Conservation (phyloP, 495 filamentous ascomycete species). For the Aspergillus avenaceus region DNA sequence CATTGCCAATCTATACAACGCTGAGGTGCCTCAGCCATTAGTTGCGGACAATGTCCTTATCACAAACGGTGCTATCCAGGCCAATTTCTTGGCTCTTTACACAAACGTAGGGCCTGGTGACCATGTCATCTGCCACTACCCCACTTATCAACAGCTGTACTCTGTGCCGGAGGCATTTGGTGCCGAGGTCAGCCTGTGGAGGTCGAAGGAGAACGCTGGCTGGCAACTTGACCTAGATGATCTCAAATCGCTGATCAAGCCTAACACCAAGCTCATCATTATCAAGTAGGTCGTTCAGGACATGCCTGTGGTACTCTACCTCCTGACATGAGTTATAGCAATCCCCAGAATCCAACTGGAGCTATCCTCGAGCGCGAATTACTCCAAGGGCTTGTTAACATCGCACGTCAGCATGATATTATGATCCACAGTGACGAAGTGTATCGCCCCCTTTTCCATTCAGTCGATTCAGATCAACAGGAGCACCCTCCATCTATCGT, state of each 20-base stretch:
- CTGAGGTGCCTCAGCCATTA: constrained; percentile 38
- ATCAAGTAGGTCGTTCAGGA: constrained; percentile 42
- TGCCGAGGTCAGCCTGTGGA: constrained; percentile 75
- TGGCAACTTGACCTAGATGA: constrained; percentile 62
- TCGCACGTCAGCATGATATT: constrained; percentile 56
- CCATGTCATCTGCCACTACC: constrained; percentile 78
- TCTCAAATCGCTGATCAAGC: constrained; percentile 55
- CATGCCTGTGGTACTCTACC: not conserved
- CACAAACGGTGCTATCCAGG: constrained; percentile 71
- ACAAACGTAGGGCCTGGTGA: constrained; percentile 66
- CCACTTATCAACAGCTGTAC: constrained; percentile 81
- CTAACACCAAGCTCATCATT: constrained; percentile 65
- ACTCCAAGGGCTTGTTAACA: constrained; percentile 52
- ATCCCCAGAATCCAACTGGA: constrained; percentile 80
- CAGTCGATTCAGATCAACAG: constrained; percentile 19
- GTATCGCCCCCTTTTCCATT: constrained; percentile 77
- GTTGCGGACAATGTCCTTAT: constrained; percentile 60
- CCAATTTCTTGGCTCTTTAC: constrained; percentile 71
- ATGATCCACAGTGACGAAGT: constrained; percentile 73
- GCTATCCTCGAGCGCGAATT: constrained; percentile 53
- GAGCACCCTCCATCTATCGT: constrained; percentile 58
- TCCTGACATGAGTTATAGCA: constrained; percentile 40
- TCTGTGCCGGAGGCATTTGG: constrained; percentile 67
- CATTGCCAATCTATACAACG: constrained; percentile 38
- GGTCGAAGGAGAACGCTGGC: constrained; percentile 52